Evolutionary conservation across 257 asterid genomes (phyloP), one percentile per base, ranked within the genome.

Genomic region (Solanum pimpinellifolium): DNA sequence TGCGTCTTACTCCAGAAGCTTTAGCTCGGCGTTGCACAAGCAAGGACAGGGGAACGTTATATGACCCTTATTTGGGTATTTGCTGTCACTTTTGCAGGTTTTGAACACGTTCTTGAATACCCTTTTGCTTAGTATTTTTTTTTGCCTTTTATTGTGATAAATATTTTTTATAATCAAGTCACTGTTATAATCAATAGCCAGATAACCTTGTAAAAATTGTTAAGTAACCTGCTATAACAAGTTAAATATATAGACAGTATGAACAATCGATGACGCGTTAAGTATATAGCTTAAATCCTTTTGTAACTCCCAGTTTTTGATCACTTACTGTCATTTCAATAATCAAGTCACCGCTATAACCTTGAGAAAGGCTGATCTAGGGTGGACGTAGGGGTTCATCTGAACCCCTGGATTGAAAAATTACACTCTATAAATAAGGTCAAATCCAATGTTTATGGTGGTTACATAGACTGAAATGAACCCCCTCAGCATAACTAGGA

Each of bases 1-100:
- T 37, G 73, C 49, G 16, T 86, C 88, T 90, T 86, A 88, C 97
- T 3, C 85, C 89, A 3, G 95, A 95, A 56, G 93, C 90, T 68
- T 86, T 94, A 91, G 90, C 91, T 14, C 86, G 92, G 62, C 94
- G 95, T 49, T 94, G 98, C 78, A 75, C 84, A 1, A 94, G 94
- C 90, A 92, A 88, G 87, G 95, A 91, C 68, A 92, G 98, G 89
- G 98, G 98, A 31, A 93, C 96, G 60, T 87, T 93, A 86, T 94
- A 92, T 85, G 93, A 95, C 92, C 96, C 96, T 86, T 42, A 92
- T 90, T 86, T 91, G 89, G 99, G 99, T 39, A 92, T 96, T 87
- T 92, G 91, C 89, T 96, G 99, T 93, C 99, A 96, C 91, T 96
- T 92, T 87, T 96, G 99, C 99, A 93, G 98, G 98, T 95, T 80